Conservation (phyloP, 2,329 filamentous ascomycete species). For the Ophiocordyceps camponoti-floridani region DNA sequence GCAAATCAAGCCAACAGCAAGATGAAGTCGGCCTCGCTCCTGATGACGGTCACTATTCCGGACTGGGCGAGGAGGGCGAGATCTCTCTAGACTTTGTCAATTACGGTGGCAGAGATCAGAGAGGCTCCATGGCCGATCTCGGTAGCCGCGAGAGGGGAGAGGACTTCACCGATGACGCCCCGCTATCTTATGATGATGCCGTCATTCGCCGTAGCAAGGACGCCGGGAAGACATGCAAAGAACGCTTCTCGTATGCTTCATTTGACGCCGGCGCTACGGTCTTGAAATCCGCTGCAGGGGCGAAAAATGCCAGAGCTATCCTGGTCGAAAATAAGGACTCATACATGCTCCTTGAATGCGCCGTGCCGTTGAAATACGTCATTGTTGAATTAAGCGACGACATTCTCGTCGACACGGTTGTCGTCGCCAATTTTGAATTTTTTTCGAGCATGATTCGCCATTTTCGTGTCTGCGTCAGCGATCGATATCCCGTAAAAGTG, state of each 20-base stretch:
- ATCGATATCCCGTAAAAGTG: conserved; percentile 80
- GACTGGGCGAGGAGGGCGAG: conserved; percentile 73
- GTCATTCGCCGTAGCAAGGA: conserved; percentile 62
- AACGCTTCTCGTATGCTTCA: conserved; percentile 91
- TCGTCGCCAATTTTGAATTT: conserved; percentile 97
- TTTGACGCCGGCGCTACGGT: conserved; percentile 93
- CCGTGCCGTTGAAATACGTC: conserved; percentile 73
- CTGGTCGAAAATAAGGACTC: conserved; percentile 95
- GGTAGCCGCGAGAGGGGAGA: conserved; percentile 5
- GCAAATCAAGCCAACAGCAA: conserved; percentile 34
- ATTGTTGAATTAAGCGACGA: conserved; percentile 86
- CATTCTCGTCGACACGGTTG: conserved; percentile 77
- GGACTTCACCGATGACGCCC: conserved; percentile 13
- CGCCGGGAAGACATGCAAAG: conserved; percentile 93
- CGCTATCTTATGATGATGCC: conserved; percentile 27
- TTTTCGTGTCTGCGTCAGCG: conserved; percentile 82
- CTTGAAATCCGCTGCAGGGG: conserved; percentile 71
- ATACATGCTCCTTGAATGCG: conserved; percentile 92
- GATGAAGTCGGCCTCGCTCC: conserved; percentile 30
- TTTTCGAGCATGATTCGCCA: conserved; percentile 93
- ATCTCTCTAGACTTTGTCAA: conserved; percentile 43
- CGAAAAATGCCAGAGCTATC: conserved; percentile 76
- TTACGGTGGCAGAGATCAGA: conserved; percentile 8
- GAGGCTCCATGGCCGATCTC: neutral
- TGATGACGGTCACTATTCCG: conserved; percentile 50